Base-by-base conservation (phyloP, 2,329 filamentous ascomycete species). In the Chaetothyriales sp. region DNA sequence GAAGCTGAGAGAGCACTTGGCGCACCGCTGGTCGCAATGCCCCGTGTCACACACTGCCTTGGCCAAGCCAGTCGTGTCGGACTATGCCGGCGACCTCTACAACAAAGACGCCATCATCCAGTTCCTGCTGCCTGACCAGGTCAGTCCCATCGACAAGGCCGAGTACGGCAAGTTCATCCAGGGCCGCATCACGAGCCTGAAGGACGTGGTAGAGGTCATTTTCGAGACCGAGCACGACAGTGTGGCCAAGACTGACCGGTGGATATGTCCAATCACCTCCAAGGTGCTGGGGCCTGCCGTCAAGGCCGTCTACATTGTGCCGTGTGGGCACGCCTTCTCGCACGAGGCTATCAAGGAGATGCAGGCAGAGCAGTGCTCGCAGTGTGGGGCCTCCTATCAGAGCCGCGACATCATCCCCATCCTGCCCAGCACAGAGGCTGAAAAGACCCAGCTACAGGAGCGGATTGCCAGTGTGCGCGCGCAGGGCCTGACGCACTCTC, bases 251-350 rank as follows among this genome's bases (percentile, higher is more conserved):
- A 67, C 67, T 13, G 69, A 64, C 47, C 64, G 60, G 46, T 89
- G 83, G 77, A 78, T 87, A 25, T 98, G 92, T 63, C 89, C 90
- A 0, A 78, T 97, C 51, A 94, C 89, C 1, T 80, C 85, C 62
- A 94, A 94, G 65, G 82, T 85, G 65, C 70, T 98, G 20, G 92
- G 92, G 0, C 82, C 89, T 0, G 75, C 76, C 4, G 82, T 83
- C 15, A 90, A 84, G 67, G 77, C 88, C 0, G 87, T 94, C 1
- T 98, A 97, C 62, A 63, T 98, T 2, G 86, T 97, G 4, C 92
- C 92, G 0, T 98, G 92, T 63, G 94, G 92, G 0, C 94, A 98
- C 72, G 89, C 87, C 0, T 97, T 97, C 68, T 83, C 87, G 0
- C 89, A 94, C 55, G 81, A 82, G 50, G 88, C 89, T 6, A 82